These are phyloP conservation scores for Blastocystis sp. DNA, from an alignment of 352 stramenopile species.

Conservation along the genomic window DNA sequence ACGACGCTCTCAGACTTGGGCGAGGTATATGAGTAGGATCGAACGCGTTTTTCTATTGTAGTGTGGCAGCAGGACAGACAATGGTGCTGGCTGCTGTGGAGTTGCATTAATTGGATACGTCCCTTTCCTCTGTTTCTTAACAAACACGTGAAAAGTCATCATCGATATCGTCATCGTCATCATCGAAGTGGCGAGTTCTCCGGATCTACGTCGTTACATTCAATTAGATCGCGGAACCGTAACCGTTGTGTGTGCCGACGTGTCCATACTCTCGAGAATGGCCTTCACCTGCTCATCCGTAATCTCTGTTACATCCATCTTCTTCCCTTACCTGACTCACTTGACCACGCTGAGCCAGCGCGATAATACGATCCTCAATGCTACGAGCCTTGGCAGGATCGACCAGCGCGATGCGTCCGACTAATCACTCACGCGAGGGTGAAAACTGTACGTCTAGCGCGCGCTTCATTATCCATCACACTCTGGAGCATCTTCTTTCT, in stretches of 20 bases:
- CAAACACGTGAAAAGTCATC: slow-evolving; percentile 20
- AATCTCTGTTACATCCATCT: not conserved
- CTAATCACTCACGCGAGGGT: not conserved
- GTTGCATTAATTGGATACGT: not conserved
- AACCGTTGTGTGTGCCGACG: slow-evolving; percentile 1
- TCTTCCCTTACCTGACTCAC: not conserved
- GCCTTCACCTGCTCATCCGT: slow-evolving; percentile 40
- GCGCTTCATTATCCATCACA: slow-evolving; percentile 36
- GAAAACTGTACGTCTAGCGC: not conserved
- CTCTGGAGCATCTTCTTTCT: slow-evolving; percentile 45
- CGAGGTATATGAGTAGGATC: slow-evolving; percentile 11
- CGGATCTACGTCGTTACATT: not conserved
- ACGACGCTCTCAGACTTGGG: not conserved
- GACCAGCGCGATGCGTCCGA: slow-evolving; percentile 35
- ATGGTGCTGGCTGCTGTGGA: slow-evolving; percentile 32
- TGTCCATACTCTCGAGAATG: slow-evolving; percentile 46
- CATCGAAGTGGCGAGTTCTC: slow-evolving; percentile 17
- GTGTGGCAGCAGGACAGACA: not conserved
- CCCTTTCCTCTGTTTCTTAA: not conserved
- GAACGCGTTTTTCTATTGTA: not conserved
- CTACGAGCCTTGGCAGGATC: slow-evolving; percentile 35
- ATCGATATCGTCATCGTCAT: slow-evolving; percentile 29
- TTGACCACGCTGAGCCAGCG: slow-evolving; percentile 10
- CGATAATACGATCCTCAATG: slow-evolving; percentile 48
- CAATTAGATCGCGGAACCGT: not conserved